These are phyloP conservation scores for Ligustrum vulgare DNA, from an alignment of 257 asterid species.

Conservation along the genomic window DNA sequence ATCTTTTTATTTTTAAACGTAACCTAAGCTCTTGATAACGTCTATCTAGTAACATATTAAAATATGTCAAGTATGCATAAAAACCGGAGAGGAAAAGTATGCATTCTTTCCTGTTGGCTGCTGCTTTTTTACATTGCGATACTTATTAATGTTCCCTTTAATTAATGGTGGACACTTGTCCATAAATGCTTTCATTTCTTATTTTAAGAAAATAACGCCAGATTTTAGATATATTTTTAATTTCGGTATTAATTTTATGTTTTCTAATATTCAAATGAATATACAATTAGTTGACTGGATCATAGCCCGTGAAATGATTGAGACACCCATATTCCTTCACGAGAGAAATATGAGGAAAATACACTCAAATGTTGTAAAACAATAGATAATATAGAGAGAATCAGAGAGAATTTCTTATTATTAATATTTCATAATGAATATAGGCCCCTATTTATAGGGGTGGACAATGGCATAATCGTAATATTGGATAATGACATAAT, in stretches of 20 bases:
- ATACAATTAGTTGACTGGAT: conserved; percentile 12
- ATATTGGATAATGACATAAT: too few relatives aligned
- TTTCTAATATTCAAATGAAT: conserved; percentile 15
- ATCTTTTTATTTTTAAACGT: too few relatives aligned
- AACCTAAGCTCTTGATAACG: too few relatives aligned
- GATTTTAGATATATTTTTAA: neutral
- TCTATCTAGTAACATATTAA: too few relatives aligned
- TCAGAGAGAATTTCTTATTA: too few relatives aligned
- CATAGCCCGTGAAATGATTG: neutral
- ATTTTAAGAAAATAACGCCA: neutral
- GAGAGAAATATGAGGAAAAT: conserved; percentile 12
- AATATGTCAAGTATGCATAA: conserved; percentile 4
- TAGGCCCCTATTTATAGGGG: too few relatives aligned
- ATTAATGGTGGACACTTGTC: neutral
- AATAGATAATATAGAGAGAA: too few relatives aligned
- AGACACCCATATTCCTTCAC: conserved; percentile 14
- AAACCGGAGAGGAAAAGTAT: conserved; percentile 19
- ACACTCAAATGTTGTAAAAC: too few relatives aligned
- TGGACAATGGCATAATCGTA: too few relatives aligned
- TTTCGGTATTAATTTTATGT: neutral
- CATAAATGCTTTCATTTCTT: neutral
- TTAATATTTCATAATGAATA: too few relatives aligned
- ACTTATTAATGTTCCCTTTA: neutral
- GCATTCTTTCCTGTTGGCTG: conserved; percentile 18
- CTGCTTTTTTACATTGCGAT: conserved; percentile 11